phyloP scores from a whole-genome alignment of 1,284 basidiomycete species.

The Sanghuangporus weigelae region DNA sequence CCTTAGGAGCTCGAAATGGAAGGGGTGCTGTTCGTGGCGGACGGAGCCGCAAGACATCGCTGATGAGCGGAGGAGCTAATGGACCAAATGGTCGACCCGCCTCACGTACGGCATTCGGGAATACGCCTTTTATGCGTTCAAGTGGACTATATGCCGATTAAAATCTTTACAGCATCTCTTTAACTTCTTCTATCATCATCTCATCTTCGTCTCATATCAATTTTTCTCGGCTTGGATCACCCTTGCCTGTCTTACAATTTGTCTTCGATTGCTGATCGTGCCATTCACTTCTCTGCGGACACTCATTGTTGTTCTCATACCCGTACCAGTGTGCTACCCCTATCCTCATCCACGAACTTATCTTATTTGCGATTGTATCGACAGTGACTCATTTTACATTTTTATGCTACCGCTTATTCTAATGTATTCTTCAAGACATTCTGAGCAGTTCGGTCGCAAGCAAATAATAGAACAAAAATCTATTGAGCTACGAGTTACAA shows the following conservation, averaged over 20 bases:
- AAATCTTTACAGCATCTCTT: background rate
- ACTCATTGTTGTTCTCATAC: background rate
- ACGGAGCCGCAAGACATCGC: background rate
- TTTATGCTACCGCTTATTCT: background rate
- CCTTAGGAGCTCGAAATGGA: background rate
- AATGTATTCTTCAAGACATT: background rate
- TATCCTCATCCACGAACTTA: background rate
- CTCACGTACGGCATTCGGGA: background rate
- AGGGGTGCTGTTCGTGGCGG: background rate
- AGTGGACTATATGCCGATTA: slow-evolving; percentile 5
- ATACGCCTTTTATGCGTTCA: slow-evolving; percentile 5
- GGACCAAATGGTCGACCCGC: background rate
- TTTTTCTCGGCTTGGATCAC: background rate
- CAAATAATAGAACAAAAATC: background rate
- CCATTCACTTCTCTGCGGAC: background rate
- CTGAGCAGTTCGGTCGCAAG: background rate
- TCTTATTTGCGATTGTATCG: background rate
- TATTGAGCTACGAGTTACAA: background rate
- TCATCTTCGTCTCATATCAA: background rate
- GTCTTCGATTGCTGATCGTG: background rate
- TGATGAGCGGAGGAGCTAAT: background rate
- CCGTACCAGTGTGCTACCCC: background rate
- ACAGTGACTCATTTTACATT: background rate
- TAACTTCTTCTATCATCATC: background rate
- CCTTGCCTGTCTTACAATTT: background rate